These are phyloP conservation scores for Kuraishia cidri DNA, from an alignment of 805 yeast species.

Conservation along the genomic window DNA sequence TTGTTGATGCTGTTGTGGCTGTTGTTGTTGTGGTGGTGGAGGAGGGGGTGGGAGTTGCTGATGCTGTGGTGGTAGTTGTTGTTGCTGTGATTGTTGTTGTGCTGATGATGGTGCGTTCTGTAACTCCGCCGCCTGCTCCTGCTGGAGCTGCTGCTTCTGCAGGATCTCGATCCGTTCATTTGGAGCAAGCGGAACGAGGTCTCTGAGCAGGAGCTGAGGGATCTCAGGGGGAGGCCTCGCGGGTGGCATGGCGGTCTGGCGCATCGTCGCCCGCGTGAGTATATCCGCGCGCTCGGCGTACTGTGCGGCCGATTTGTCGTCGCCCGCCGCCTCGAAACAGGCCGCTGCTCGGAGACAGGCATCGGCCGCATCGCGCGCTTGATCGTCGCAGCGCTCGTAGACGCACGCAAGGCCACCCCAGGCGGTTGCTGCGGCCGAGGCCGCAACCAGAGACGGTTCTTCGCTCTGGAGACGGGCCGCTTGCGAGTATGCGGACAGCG, in stretches of 20 bases:
- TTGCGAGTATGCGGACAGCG: slow-evolving; percentile 55
- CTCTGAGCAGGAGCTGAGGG: slow-evolving; percentile 30
- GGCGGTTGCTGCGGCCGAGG: slow-evolving; percentile 38
- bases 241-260: slow-evolving; percentile 34
- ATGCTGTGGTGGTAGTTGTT: slow-evolving; percentile 2
- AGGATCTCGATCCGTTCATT: slow-evolving; percentile 25
- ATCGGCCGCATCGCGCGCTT: slow-evolving; percentile 49
- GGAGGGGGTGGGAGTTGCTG: slow-evolving; percentile 1
- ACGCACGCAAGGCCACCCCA: slow-evolving; percentile 62
- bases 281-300: slow-evolving; percentile 34
- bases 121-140: background rate
- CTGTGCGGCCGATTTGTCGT: slow-evolving; percentile 26
- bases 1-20: slow-evolving; percentile 1
- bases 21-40: slow-evolving; percentile 3
- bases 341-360: slow-evolving; percentile 44
- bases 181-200: slow-evolving; percentile 31
- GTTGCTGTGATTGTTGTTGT: slow-evolving; percentile 2
- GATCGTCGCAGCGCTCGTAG: slow-evolving; percentile 56
- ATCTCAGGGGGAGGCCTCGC: slow-evolving; percentile 38
- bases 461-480: slow-evolving; percentile 19
- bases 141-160: slow-evolving; percentile 2
- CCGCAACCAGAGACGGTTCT: slow-evolving; percentile 5
- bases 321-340: slow-evolving; percentile 39
- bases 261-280: slow-evolving; percentile 30
- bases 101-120: slow-evolving; percentile 2